Base-by-base conservation (phyloP, 148 eudicot genomes). In the Rhododendron molle region DNA sequence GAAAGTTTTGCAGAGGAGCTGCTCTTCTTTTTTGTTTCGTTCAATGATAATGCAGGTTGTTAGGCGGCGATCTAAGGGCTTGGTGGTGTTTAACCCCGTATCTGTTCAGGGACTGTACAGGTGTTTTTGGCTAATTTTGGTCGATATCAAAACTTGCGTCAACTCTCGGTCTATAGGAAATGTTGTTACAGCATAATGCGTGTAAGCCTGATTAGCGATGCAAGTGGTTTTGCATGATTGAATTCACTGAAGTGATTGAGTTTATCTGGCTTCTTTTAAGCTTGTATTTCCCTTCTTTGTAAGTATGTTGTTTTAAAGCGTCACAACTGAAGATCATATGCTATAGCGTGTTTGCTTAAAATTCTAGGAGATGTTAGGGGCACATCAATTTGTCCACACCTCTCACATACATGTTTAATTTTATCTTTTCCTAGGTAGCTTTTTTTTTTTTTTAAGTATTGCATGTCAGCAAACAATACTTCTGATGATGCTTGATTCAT, bases 31-130 rank as follows among this genome's bases (percentile, higher is more conserved):
- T 71, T 71, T 7, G 23, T 11, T 73, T 11, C 8, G 3, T 21
- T 50, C 13, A 5, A 20, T 3, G 8, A 12, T 84, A 34, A 15
- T 26, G 21, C 30, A 23, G 34, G 14, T 40, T 49, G 36, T 34
- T 83, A 18, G 65, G 67, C 12, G 13, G 12, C 16, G 44, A 49
- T 71, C 20, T 30, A 32, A 50, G 58, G 78, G 5, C n/a, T 30
- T 7, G 78, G 15, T 7, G 16, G 12, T 62, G 69, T 23, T 23
- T 30, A 14, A 4, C 40, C 14, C 14, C 8, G 0, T 44, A 13
- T 46, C n/a, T 83, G 67, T 21, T 32, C 47, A 50, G 50, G 34
- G 52, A 23, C 36, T 84, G 86, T 84, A 84, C 72, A 84, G 86
- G 56, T 23, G 49, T 38, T 76, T 40, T 76, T 23, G 71, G 71